Conservation (phyloP, 495 filamentous ascomycete species). For the Letharia lupina region DNA sequence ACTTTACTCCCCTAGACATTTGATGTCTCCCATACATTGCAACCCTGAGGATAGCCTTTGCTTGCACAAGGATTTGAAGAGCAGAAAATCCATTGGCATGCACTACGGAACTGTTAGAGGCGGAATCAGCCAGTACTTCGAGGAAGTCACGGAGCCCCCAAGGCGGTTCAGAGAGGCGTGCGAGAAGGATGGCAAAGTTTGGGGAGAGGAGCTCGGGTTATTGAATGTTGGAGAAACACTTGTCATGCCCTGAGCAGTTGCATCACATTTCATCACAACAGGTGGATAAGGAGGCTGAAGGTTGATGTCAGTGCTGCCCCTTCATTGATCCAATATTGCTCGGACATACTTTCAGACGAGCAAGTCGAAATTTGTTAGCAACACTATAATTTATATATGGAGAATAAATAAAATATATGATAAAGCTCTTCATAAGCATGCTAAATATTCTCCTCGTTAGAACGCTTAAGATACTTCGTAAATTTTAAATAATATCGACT, state of each 20-base stretch:
- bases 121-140: conserved; percentile 32
- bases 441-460: too few species aligned
- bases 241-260: background rate
- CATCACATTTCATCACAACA: background rate
- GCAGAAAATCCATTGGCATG: conserved; percentile 38
- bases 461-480: too few species aligned
- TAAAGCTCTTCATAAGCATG: too few species aligned
- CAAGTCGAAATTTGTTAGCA: too few species aligned
- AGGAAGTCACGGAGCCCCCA: conserved; percentile 36
- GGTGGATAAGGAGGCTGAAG: background rate
- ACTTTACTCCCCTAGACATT: conserved; percentile 29
- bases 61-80: conserved; percentile 34
- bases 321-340: too few species aligned
- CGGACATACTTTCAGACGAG: too few species aligned
- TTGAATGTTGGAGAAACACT: conserved; percentile 35
- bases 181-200: conserved; percentile 31
- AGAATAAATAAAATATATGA: too few species aligned
- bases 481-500: too few species aligned
- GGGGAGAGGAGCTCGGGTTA: conserved; percentile 32
- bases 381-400: too few species aligned
- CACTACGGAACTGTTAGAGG: conserved; percentile 38
- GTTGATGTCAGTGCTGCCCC: background rate
- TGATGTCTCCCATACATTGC: conserved; percentile 34
- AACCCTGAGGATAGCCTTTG: conserved; percentile 34
- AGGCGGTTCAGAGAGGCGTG: conserved; percentile 31